Conservation (phyloP, 768 basidiomycete species). For the Pleurotus sapidus region DNA sequence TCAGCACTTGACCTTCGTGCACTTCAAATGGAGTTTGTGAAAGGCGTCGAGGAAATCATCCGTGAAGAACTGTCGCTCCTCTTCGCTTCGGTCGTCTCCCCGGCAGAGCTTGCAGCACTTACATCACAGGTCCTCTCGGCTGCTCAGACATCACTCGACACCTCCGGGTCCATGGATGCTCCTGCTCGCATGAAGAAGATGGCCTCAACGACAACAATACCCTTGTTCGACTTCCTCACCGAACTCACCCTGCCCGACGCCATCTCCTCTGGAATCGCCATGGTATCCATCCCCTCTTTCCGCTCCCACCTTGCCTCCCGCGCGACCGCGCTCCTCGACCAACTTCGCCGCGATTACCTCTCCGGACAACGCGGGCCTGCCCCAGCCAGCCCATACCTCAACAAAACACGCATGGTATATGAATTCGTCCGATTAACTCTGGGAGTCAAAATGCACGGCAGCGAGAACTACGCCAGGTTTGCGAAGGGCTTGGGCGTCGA, state of each 20-base stretch:
- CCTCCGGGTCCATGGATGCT: slow-evolving; percentile 69
- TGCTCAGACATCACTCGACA: slow-evolving; percentile 58
- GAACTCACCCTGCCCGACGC: slow-evolving; percentile 32
- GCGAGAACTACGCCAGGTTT: slow-evolving; percentile 57
- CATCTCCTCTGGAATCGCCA: slow-evolving; percentile 16
- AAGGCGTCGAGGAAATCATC: slow-evolving; percentile 42
- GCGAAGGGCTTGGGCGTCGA: slow-evolving; percentile 40
- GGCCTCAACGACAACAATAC: slow-evolving; percentile 52
- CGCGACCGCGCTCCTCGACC: slow-evolving; percentile 40
- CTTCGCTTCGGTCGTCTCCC: slow-evolving; percentile 37
- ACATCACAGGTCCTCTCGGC: slow-evolving; percentile 32
- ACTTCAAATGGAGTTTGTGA: slow-evolving; percentile 59
- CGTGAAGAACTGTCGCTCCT: slow-evolving; percentile 43
- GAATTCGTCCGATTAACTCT: slow-evolving; percentile 65
- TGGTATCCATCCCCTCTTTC: slow-evolving; percentile 43
- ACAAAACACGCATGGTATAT: slow-evolving; percentile 63
- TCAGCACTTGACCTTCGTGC: slow-evolving; percentile 76
- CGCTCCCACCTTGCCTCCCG: slow-evolving; percentile 47
- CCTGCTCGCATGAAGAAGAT: slow-evolving; percentile 61
- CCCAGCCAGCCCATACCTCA: slow-evolving; percentile 64
- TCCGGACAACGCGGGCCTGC: slow-evolving; percentile 54
- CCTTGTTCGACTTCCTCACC: slow-evolving; percentile 44
- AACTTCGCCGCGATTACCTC: slow-evolving; percentile 53
- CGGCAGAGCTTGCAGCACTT: slow-evolving; percentile 27
- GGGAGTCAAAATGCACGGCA: slow-evolving; percentile 72